phyloP scores from a whole-genome alignment of 345 rosid species.

The Clarkia xantiana region DNA sequence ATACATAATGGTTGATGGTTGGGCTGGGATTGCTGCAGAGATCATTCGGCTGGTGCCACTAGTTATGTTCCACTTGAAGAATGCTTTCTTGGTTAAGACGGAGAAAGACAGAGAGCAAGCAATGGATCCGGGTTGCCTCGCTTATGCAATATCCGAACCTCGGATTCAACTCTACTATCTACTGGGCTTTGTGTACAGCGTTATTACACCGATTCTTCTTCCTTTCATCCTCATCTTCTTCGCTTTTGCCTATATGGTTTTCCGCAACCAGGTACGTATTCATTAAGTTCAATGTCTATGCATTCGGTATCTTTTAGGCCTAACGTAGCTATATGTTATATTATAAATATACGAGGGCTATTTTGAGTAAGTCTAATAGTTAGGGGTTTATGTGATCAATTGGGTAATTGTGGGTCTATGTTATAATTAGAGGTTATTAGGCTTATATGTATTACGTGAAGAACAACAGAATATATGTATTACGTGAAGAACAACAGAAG shows the following conservation, averaged over 20 bases:
- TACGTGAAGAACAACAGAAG: too few relatives aligned
- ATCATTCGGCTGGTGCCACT: conserved; percentile 74
- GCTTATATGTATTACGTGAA: too few relatives aligned
- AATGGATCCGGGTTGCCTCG: conserved; percentile 82
- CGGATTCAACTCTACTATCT: conserved; percentile 73
- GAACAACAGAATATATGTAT: too few relatives aligned
- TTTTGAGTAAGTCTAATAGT: too few relatives aligned
- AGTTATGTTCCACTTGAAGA: conserved; percentile 63
- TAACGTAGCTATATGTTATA: too few relatives aligned
- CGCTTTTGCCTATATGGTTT: conserved; percentile 60
- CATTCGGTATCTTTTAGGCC: too few relatives aligned
- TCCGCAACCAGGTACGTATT: conserved; percentile 72
- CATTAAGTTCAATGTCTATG: too few relatives aligned
- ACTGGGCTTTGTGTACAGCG: conserved; percentile 77
- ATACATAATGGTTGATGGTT: conserved; percentile 89
- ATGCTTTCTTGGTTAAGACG: conserved; percentile 73
- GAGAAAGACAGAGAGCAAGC: conserved; percentile 82
- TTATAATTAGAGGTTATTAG: too few relatives aligned
- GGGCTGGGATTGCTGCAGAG: conserved; percentile 96
- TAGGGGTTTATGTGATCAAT: too few relatives aligned
- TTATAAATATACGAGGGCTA: too few relatives aligned
- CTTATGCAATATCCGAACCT: conserved; percentile 61
- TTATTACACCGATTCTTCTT: conserved; percentile 68
- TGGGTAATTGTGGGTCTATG: too few relatives aligned
- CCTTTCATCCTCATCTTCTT: conserved; percentile 84